Evolutionary conservation across 768 basidiomycete genomes (phyloP), one percentile per base, ranked within the genome.

Genomic region (Tephrocybe sp.): DNA sequence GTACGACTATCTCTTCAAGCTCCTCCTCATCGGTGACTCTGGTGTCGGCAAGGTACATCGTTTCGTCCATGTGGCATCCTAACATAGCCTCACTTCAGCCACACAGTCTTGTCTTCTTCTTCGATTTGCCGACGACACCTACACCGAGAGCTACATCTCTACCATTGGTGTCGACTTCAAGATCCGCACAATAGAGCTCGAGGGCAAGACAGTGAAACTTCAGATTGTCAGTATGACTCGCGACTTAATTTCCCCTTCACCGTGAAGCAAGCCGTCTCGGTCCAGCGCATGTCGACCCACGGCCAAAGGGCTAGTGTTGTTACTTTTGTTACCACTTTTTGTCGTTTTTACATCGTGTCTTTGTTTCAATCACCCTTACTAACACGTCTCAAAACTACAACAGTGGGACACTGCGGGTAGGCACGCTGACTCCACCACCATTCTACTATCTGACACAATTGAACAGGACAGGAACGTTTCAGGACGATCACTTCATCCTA

Each of bases 81-180:
- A 49, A 58, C 50, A 51, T 58, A 46, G 51, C 54, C 56, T 60
- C 62, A 58, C 60, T 58, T 53, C 56, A 49, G 36, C 53, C 50
- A 51, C 44, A 44, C 38, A 98, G 87, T 98, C 95, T 40, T 93
- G 91, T 73, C 76, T 93, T 59, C 84, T 93, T 55, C 79, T 93
- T 58, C 92, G 92, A 67, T 93, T 93, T 62, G 89, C 90, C 53
- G 96, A 98, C 72, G 96, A 98, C 69, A 90, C 93, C 43, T 98
- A 95, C 78, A 97, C 96, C 44, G 93, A 96, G 68, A 92, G 89
- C 60, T 98, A 96, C 72, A 95, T 98, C 66, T 90, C 87, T 51
- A 98, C 96, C 31, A 98, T 98, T 70, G 97, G 97, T 57, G 93
- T 98, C 51, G 94, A 97, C 76, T 97, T 97, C 76, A 96, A 95